These are phyloP conservation scores for Wilcoxina mikolae DNA, from an alignment of 495 filamentous ascomycete genomes.

Conservation along the genomic window DNA sequence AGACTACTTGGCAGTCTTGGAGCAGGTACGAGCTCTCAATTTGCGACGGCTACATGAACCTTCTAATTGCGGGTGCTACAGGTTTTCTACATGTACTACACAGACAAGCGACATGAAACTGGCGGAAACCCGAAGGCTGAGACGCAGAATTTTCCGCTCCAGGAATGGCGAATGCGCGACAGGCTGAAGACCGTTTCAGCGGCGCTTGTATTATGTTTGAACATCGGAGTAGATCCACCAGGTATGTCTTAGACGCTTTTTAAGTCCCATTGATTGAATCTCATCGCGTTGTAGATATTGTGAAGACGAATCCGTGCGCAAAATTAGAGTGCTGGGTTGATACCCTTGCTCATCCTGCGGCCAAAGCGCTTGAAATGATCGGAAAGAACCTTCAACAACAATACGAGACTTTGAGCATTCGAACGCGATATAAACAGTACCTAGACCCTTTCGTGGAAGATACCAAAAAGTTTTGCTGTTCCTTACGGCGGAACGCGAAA, in stretches of 20 bases:
- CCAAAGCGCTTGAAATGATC: conserved; percentile 83
- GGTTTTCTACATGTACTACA: conserved; percentile 98
- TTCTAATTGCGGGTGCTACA: too few species aligned
- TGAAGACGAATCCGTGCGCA: conserved; percentile 83
- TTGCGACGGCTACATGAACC: too few species aligned
- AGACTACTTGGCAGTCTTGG: conserved; percentile 32
- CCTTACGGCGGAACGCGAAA: conserved; percentile 76
- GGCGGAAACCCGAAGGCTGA: conserved; percentile 71
- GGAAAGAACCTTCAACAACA: conserved; percentile 89
- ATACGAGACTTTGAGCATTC: conserved; percentile 84
- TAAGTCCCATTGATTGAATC: not conserved
- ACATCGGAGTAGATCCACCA: conserved; percentile 93
- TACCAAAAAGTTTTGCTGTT: conserved; percentile 86
- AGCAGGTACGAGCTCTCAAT: conserved; percentile 30
- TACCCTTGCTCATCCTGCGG: conserved; percentile 60
- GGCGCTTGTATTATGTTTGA: conserved; percentile 83
- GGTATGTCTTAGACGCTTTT: conserved; percentile 42
- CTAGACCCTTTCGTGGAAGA: conserved; percentile 93
- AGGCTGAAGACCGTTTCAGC: conserved; percentile 92
- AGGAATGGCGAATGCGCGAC: conserved; percentile 96
- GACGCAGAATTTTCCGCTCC: conserved; percentile 44
- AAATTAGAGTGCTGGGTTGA: conserved; percentile 97
- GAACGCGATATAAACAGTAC: conserved; percentile 92
- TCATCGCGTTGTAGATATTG: conserved; percentile 26
- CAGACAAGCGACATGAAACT: conserved; percentile 94